Evolutionary conservation across 257 asterid genomes (phyloP).

Genomic region (Scutellaria barbata): DNA sequence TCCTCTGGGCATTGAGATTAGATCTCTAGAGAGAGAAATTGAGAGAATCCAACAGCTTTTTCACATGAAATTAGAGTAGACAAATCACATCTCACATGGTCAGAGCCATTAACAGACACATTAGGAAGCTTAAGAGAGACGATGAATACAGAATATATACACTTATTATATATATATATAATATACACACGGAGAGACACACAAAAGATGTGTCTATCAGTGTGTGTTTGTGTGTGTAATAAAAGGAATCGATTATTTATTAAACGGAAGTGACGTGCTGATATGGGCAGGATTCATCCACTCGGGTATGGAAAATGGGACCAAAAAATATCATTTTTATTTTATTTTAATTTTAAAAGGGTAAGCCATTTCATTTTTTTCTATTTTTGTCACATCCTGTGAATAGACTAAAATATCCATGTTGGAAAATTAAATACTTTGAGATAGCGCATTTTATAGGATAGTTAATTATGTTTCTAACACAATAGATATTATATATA

Average conservation of each 20-base stretch:
- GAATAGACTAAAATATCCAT: too few relatives aligned
- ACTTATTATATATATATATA: neutral
- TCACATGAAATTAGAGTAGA: constrained; percentile 39
- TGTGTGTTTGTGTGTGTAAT: constrained; percentile 36
- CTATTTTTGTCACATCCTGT: neutral
- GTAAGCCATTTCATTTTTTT: neutral
- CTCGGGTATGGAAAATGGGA: constrained; percentile 7
- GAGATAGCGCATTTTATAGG: too few relatives aligned
- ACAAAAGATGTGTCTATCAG: constrained; percentile 26
- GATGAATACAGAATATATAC: constrained; percentile 34
- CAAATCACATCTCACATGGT: constrained; percentile 51
- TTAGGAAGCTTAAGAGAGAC: constrained; percentile 49
- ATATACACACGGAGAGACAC: constrained; percentile 26
- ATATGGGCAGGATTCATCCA: constrained; percentile 39
- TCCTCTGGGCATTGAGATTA: constrained; percentile 29
- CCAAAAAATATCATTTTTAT: neutral
- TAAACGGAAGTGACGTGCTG: constrained; percentile 35
- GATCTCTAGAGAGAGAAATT: constrained; percentile 43
- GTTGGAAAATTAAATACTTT: too few relatives aligned
- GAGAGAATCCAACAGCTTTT: constrained; percentile 40
- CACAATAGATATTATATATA: too few relatives aligned
- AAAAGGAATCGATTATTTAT: constrained; percentile 29
- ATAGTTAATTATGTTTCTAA: too few relatives aligned
- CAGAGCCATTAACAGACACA: constrained; percentile 5
- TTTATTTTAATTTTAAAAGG: neutral